Conservation (phyloP, 805 yeast species). For the Lipomyces starkeyi region DNA sequence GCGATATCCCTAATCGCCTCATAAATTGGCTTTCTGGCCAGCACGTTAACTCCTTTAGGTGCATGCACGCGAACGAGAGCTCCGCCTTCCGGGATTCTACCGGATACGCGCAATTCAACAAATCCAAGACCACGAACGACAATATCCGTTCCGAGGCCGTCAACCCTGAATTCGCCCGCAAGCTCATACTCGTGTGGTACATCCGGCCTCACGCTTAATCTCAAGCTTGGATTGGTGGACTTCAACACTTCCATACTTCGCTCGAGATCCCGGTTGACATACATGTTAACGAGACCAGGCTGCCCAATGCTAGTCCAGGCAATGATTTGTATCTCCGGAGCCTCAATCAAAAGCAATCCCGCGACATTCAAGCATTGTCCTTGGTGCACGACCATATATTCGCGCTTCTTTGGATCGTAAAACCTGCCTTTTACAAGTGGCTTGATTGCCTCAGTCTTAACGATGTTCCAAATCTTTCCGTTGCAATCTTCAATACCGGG, state of each 20-base stretch:
- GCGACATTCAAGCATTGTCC: slow-evolving; percentile 43
- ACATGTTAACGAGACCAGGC: slow-evolving; percentile 30
- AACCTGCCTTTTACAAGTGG: slow-evolving; percentile 24
- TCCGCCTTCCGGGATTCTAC: slow-evolving; percentile 44
- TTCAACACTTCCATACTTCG: slow-evolving; percentile 35
- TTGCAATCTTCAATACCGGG: slow-evolving; percentile 44
- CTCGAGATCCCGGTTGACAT: slow-evolving; percentile 39
- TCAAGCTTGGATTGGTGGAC: slow-evolving; percentile 35
- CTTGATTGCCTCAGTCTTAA: slow-evolving; percentile 38
- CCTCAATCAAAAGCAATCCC: slow-evolving; percentile 44
- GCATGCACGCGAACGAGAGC: slow-evolving; percentile 40
- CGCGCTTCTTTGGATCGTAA: slow-evolving; percentile 37
- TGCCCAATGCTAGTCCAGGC: slow-evolving; percentile 45
- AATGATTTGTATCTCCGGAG: slow-evolving; percentile 40
- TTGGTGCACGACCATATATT: slow-evolving; percentile 36
- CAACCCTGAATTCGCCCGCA: slow-evolving; percentile 20
- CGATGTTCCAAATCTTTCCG: slow-evolving; percentile 37
- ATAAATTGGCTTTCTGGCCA: slow-evolving; percentile 34
- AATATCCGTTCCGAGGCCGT: slow-evolving; percentile 39
- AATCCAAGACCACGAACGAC: slow-evolving; percentile 46
- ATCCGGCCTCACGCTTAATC: slow-evolving; percentile 38
- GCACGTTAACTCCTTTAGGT: slow-evolving; percentile 40
- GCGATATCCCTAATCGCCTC: slow-evolving; percentile 20
- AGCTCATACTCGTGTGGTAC: slow-evolving; percentile 13
- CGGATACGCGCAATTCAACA: slow-evolving; percentile 44